phyloP scores from a whole-genome alignment of 371 early-diverging fungal species.

The Actinomucor elegans region DNA sequence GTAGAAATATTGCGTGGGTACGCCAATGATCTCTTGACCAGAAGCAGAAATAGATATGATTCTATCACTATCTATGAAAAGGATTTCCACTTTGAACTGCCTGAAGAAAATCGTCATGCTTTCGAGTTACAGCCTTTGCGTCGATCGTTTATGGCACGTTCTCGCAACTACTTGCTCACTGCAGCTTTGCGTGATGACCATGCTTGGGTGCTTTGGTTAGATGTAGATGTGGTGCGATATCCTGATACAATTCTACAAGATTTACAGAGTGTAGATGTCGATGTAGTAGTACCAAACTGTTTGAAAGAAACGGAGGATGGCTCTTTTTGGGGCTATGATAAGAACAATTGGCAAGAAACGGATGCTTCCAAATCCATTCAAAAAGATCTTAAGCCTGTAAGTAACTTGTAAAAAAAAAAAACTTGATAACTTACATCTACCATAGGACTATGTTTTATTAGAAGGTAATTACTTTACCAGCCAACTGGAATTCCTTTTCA shows the following conservation, averaged over 20 bases:
- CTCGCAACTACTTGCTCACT: conserved; percentile 55
- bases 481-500: too few species aligned
- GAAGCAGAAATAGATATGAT: conserved; percentile 33
- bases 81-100: conserved; percentile 52
- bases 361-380: conserved; percentile 51
- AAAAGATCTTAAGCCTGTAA: conserved; percentile 38
- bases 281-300: conserved; percentile 61
- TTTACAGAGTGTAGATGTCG: conserved; percentile 51
- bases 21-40: conserved; percentile 27
- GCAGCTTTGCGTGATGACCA: conserved; percentile 52
- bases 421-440: background rate
- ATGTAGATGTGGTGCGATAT: conserved; percentile 56
- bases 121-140: conserved; percentile 52
- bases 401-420: background rate
- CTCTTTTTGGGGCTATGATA: conserved; percentile 59
- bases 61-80: conserved; percentile 51
- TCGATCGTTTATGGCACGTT: conserved; percentile 54
- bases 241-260: conserved; percentile 53
- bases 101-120: conserved; percentile 49
- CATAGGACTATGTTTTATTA: conserved; percentile 33
- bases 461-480: conserved; percentile 45
- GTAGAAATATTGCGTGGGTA: conserved; percentile 41
- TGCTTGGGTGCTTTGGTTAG: conserved; percentile 60
- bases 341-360: conserved; percentile 71
- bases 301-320: conserved; percentile 42